These are phyloP conservation scores for Erodium moschatum DNA, from an alignment of 441 rosid genomes.

Conservation along the genomic window DNA sequence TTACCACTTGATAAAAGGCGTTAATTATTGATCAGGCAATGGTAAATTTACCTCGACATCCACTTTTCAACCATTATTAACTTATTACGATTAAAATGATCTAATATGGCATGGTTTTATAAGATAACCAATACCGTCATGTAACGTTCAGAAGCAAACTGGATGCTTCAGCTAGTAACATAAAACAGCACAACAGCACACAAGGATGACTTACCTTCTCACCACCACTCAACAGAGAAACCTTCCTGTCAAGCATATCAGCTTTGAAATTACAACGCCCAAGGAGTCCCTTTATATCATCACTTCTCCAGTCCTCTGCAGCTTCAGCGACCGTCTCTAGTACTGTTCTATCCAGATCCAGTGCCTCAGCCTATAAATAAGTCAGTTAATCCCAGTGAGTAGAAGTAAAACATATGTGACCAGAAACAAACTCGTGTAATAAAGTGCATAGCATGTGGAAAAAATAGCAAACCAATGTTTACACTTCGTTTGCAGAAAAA, in stretches of 20 bases:
- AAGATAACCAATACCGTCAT: too few relatives aligned
- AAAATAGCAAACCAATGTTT: not conserved
- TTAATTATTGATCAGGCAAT: not conserved
- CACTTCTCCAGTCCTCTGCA: slow-evolving; percentile 87
- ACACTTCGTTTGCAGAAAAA: not conserved
- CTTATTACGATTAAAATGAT: not conserved
- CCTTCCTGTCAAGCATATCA: slow-evolving; percentile 90
- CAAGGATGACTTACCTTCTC: slow-evolving; percentile 56
- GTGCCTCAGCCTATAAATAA: slow-evolving; percentile 71
- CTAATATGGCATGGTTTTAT: too few relatives aligned
- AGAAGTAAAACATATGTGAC: not conserved
- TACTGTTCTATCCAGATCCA: slow-evolving; percentile 81
- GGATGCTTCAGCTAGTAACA: not conserved
- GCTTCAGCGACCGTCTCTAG: slow-evolving; percentile 77
- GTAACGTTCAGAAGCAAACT: not conserved
- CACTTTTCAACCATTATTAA: not conserved
- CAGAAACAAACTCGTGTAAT: not conserved
- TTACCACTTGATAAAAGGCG: not conserved
- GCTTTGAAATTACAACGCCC: slow-evolving; percentile 97
- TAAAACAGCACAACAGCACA: not conserved
- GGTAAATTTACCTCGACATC: not conserved
- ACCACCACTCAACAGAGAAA: slow-evolving; percentile 84
- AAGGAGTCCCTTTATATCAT: slow-evolving; percentile 87
- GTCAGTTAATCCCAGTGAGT: slow-evolving; percentile 19
- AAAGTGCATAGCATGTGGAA: not conserved